Base-by-base conservation (phyloP, 129 eudicot genomes). In the Flaveria brownii region DNA sequence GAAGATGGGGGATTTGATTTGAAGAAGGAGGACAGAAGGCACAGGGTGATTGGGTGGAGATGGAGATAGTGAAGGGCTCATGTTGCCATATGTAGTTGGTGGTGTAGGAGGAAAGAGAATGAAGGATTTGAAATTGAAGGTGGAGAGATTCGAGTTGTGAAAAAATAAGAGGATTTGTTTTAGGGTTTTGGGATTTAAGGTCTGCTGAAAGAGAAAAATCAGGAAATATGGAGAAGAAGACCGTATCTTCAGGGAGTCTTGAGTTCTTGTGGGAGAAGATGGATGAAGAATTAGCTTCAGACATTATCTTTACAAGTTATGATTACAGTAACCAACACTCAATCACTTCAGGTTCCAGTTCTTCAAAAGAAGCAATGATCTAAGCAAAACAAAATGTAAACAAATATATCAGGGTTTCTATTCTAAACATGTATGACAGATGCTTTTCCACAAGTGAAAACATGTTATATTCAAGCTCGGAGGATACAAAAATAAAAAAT, bases 141-240 rank as follows among this genome's bases (percentile, higher is more conserved):
- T 93, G 97, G 76, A 90, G 96, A n/a, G 88, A 78, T 26, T 84
- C 96, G 75, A 93, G 94, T 13, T 78, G 77, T 30, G 70, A 57
- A 23, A 73, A 60, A 56, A 87, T 39, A 60, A 79, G 71, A 25
- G 60, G 68, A 4, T 17, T 22, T 43, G 80, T 12, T 75, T 54
- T 51, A 60, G 89, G 61, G 74, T 23, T 70, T 73, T 77, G 80
- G 65, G 83, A 55, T 49, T 63, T 62, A 69, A 82, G 64, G 59
- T 78, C 68, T 11, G 68, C 42, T 64, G 78, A 73, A 73, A 80
- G 75, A 9, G 91, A 66, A 60, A 76, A 84, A 71, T 88, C 97
- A 6, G 98, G 98, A 85, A 36, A 88, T 80, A 91, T 91, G 83
- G 96, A 75, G 88, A 59, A 90, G 82, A 77, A 88, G 62, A 94